phyloP scores from a whole-genome alignment of 2,329 filamentous ascomycete species.

The Trichothecium roseum region DNA sequence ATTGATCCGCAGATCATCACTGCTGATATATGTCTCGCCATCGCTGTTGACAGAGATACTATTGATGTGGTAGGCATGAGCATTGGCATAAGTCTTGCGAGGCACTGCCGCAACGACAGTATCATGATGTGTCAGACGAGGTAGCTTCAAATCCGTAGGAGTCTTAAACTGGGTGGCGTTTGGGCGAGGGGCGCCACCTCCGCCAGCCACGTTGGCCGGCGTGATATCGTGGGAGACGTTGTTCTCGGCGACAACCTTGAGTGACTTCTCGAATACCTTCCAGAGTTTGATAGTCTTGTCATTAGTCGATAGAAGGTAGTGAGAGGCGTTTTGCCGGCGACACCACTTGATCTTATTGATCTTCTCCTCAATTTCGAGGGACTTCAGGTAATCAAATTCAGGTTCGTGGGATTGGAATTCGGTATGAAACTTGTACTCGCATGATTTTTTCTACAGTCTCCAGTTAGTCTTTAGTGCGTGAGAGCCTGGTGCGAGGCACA shows the following conservation, averaged over 20 bases:
- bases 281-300: slow-evolving; percentile 99
- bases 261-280: slow-evolving; percentile 99
- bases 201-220: slow-evolving; percentile 60
- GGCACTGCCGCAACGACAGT: slow-evolving; percentile 96
- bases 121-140: slow-evolving; percentile 93
- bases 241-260: slow-evolving; percentile 98
- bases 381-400: slow-evolving; percentile 99
- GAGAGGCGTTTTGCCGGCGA: slow-evolving; percentile 91
- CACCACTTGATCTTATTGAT: slow-evolving; percentile 99
- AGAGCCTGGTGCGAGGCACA: slow-evolving; percentile 16
- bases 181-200: slow-evolving; percentile 67
- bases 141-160: slow-evolving; percentile 78
- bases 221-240: slow-evolving; percentile 93
- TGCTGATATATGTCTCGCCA: slow-evolving; percentile 98
- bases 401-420: slow-evolving; percentile 99
- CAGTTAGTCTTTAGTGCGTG: slow-evolving; percentile 18
- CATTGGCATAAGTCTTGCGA: slow-evolving; percentile 92
- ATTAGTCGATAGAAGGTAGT: slow-evolving; percentile 96
- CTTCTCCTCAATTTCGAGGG: slow-evolving; percentile 98
- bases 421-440: slow-evolving; percentile 99
- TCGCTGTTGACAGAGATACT: slow-evolving; percentile 99
- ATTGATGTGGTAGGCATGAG: slow-evolving; percentile 99
- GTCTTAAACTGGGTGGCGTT: slow-evolving; percentile 65
- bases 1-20: slow-evolving; percentile 94
- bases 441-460: slow-evolving; percentile 85